phyloP scores from a whole-genome alignment of 2,329 filamentous ascomycete species.

The Phyllosticta citrichinensis region DNA sequence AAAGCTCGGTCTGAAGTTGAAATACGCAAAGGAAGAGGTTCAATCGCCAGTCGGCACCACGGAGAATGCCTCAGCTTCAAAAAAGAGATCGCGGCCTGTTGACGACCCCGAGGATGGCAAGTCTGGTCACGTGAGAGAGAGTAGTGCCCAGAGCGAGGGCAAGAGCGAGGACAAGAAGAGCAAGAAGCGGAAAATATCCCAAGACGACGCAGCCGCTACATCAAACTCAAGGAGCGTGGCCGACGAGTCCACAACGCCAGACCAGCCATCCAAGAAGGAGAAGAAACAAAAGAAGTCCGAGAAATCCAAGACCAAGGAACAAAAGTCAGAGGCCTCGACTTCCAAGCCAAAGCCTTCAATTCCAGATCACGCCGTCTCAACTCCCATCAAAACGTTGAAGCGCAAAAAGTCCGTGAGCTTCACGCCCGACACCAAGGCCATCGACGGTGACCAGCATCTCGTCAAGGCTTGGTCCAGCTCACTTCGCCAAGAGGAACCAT shows the following conservation, averaged over 20 bases:
- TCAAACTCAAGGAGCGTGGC: neutral
- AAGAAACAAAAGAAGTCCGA: constrained; percentile 21
- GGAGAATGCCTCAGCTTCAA: neutral
- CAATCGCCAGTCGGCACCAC: neutral
- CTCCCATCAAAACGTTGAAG: constrained; percentile 2
- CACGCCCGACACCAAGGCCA: constrained; percentile 50
- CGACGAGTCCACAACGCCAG: neutral
- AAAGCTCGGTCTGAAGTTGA: constrained; percentile 49
- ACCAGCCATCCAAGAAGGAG: constrained; percentile 3
- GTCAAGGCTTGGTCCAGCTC: constrained; percentile 38
- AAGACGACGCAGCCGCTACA: neutral
- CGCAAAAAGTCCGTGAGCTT: constrained; percentile 54
- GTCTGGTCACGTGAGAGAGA: neutral
- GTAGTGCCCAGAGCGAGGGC: neutral
- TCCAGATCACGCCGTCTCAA: neutral
- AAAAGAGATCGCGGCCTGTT: neutral
- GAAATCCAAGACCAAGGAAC: constrained; percentile 8
- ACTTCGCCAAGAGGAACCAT: neutral
- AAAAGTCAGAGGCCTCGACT: neutral
- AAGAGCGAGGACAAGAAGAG: constrained; percentile 1
- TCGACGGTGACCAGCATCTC: constrained; percentile 45
- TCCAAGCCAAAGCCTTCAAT: neutral
- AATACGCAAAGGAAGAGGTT: constrained; percentile 28
- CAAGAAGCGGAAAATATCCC: constrained; percentile 4
- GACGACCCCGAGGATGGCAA: neutral